A percentile compares a stretch with the other conserved stretches of the same genome.
These are phyloP conservation scores for Adansonia digitata DNA, from an alignment of 345 rosid genomes.

Conservation along the genomic window DNA sequence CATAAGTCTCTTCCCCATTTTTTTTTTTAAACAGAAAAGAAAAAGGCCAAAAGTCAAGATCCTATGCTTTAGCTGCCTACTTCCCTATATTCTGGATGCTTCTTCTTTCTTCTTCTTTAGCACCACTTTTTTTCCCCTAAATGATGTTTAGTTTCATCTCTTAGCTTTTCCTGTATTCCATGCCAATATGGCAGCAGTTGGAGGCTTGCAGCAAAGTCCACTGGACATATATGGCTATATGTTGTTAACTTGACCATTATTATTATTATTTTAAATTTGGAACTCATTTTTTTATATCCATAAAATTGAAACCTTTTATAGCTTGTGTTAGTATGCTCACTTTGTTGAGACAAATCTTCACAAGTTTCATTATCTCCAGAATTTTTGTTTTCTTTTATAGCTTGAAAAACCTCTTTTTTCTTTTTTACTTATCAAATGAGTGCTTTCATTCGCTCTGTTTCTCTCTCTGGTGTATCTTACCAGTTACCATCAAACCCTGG, in stretches of 20 bases:
- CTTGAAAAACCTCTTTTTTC: background rate
- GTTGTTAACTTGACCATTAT: background rate
- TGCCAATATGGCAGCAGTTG: background rate
- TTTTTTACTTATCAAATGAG: background rate
- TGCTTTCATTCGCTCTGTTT: background rate
- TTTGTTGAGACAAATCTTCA: background rate
- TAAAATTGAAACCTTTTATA: background rate
- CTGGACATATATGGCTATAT: background rate
- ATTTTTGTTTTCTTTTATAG: background rate
- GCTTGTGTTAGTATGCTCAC: background rate
- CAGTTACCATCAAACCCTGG: background rate
- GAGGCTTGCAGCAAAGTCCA: background rate
- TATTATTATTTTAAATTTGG: background rate
- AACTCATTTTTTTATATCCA: background rate
- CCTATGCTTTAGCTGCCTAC: slow-evolving; percentile 1
- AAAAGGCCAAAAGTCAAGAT: background rate
- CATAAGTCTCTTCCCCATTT: background rate
- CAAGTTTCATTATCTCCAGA: background rate
- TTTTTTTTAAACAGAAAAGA: background rate
- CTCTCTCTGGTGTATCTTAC: background rate
- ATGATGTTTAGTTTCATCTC: background rate
- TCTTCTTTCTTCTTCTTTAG: slow-evolving; percentile 9
- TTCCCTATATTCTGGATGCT: slow-evolving; percentile 8
- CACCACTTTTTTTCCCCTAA: background rate
- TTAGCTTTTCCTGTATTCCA: background rate